phyloP scores from a whole-genome alignment of 768 basidiomycete genomes.

The Neoboletus magnificus region DNA sequence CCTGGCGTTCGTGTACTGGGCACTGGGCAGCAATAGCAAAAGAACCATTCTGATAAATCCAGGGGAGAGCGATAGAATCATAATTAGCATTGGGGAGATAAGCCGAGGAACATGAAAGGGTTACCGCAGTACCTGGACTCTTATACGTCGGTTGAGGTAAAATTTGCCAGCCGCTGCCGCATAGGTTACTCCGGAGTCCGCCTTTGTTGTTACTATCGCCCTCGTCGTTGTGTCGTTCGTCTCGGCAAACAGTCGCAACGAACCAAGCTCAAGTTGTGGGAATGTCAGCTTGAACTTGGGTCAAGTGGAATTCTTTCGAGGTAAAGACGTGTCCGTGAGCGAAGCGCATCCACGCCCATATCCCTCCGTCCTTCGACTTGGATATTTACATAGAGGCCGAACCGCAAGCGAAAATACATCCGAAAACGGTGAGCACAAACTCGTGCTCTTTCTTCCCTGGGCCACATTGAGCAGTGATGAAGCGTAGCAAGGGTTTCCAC shows the following conservation, averaged over 20 bases:
- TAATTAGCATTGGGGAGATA: no score
- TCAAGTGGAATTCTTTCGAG: not conserved
- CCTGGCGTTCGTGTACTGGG: no score
- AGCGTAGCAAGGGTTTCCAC: not conserved
- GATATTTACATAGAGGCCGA: not conserved
- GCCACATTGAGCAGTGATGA: not conserved
- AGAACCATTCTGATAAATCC: no score
- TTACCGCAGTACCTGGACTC: no score
- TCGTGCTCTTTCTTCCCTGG: not conserved
- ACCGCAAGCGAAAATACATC: not conserved
- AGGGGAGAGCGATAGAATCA: no score
- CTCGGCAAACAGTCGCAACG: constrained; percentile 4
- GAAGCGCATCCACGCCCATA: not conserved
- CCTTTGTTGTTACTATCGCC: constrained; percentile 7
- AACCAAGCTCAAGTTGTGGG: constrained; percentile 5
- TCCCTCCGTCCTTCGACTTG: not conserved
- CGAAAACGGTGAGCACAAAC: constrained; percentile 7
- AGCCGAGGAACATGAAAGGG: no score
- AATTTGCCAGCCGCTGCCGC: not conserved
- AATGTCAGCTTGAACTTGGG: constrained; percentile 4
- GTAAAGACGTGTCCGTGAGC: not conserved
- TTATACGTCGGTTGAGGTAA: no score
- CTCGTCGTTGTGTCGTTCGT: not conserved
- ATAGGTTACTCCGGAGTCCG: constrained; percentile 6
- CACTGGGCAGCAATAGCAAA: no score